Percentiles rank a stretch among this genome's conserved stretches.
phyloP scores from a whole-genome alignment of 768 basidiomycete species.

The Lentinula sp. region DNA sequence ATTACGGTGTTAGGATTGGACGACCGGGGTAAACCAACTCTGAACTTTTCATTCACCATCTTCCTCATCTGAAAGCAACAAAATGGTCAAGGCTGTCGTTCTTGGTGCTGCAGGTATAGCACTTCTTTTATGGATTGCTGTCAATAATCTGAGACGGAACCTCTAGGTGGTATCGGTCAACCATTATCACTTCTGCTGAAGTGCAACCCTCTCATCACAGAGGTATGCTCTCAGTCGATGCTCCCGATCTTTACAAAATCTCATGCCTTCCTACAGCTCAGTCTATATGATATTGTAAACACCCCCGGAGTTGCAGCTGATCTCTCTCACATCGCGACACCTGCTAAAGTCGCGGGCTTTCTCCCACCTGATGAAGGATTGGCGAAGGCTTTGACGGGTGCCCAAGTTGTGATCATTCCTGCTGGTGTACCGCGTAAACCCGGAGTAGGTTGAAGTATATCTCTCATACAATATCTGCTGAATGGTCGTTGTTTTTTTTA shows the following conservation, averaged over 20 bases:
- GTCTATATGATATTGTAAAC: constrained; percentile 94
- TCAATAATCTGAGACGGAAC: background rate
- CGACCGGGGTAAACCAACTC: background rate
- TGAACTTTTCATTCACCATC: background rate
- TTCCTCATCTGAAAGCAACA: background rate
- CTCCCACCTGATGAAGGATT: constrained; percentile 77
- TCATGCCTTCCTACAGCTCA: constrained; percentile 42
- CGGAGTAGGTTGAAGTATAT: constrained; percentile 51
- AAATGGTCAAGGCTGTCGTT: constrained; percentile 74
- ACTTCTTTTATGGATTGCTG: constrained; percentile 8
- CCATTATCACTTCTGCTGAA: constrained; percentile 92
- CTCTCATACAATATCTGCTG: constrained; percentile 4
- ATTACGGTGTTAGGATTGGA: background rate
- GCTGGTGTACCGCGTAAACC: constrained; percentile 96
- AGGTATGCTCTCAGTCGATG: constrained; percentile 33
- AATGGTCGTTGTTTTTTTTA: constrained; percentile 13
- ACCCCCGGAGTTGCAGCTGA: constrained; percentile 97
- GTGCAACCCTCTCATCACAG: constrained; percentile 71
- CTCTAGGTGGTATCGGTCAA: constrained; percentile 90
- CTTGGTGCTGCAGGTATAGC: constrained; percentile 86
- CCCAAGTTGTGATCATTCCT: constrained; percentile 90
- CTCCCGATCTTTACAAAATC: background rate
- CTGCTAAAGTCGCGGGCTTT: constrained; percentile 79
- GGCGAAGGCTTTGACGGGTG: constrained; percentile 76
- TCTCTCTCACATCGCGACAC: constrained; percentile 88